Evolutionary conservation across 768 basidiomycete species (phyloP).

Genomic region (Neoboletus brunneissimus): DNA sequence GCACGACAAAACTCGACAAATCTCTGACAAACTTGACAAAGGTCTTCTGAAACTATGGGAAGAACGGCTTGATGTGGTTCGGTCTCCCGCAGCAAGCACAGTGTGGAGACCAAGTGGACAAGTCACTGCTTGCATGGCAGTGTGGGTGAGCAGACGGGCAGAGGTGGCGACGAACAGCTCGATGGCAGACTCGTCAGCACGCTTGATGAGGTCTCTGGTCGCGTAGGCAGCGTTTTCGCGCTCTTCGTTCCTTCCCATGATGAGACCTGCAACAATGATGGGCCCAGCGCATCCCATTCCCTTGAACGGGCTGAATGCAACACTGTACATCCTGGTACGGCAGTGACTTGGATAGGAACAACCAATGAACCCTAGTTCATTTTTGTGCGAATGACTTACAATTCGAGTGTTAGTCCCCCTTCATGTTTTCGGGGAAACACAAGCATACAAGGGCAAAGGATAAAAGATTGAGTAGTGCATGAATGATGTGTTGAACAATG

Average conservation of each 20-base stretch:
- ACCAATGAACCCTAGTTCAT: too few species aligned
- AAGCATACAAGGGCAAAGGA: too few species aligned
- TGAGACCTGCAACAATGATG: conserved; percentile 88
- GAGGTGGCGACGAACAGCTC: conserved; percentile 95
- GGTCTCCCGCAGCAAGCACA: conserved; percentile 82
- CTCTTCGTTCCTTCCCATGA: conserved; percentile 92
- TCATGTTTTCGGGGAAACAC: too few species aligned
- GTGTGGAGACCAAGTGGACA: conserved; percentile 93
- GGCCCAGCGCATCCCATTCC: conserved; percentile 83
- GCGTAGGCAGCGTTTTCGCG: conserved; percentile 94
- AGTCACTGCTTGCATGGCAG: conserved; percentile 84
- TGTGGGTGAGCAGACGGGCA: conserved; percentile 93
- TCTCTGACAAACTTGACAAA: conserved; percentile 94
- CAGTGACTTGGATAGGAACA: too few species aligned
- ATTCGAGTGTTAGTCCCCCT: too few species aligned
- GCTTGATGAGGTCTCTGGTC: conserved; percentile 92
- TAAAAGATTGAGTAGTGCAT: too few species aligned
- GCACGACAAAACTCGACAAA: conserved; percentile 69
- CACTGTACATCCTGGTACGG: too few species aligned
- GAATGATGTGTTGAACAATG: too few species aligned
- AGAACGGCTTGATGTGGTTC: conserved; percentile 92
- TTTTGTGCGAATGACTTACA: too few species aligned
- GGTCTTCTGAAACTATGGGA: conserved; percentile 94
- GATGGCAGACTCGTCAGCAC: conserved; percentile 80
- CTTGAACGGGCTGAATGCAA: conserved; percentile 68